A percentile compares a stretch with the other conserved stretches of the same genome.
Evolutionary conservation across 2,329 filamentous ascomycete species (phyloP).

Genomic region (Sporothrix pallida): DNA sequence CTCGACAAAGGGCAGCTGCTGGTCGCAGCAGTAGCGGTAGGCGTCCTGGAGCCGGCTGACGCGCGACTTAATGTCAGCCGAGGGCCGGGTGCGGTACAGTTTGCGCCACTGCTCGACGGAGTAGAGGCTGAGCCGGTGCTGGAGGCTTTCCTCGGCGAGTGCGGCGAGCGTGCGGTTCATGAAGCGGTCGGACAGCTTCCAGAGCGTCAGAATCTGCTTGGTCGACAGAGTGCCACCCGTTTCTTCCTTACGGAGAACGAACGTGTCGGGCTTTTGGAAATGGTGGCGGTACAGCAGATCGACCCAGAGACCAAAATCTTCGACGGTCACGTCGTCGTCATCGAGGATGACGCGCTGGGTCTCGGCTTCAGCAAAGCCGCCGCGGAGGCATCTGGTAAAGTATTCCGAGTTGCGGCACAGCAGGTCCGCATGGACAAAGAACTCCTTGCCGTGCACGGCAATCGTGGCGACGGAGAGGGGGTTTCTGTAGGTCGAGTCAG

Average conservation of each 20-base stretch:
- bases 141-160: conserved; percentile 38
- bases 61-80: conserved; percentile 36
- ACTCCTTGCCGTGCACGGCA: conserved; percentile 34
- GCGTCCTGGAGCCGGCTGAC: conserved; percentile 38
- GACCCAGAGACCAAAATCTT: conserved; percentile 39
- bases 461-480: conserved; percentile 36
- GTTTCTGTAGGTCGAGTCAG: conserved; percentile 22
- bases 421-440: conserved; percentile 37
- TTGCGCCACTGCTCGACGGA: conserved; percentile 38
- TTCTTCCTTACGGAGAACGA: conserved; percentile 39
- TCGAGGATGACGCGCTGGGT: conserved; percentile 38
- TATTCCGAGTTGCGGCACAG: conserved; percentile 38
- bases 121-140: conserved; percentile 39
- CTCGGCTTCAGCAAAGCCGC: conserved; percentile 36
- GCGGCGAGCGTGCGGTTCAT: conserved; percentile 32
- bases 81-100: conserved; percentile 37
- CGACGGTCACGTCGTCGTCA: conserved; percentile 34
- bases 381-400: conserved; percentile 38
- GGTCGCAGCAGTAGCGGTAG: conserved; percentile 37
- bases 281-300: conserved; percentile 39
- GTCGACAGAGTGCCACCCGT: conserved; percentile 40
- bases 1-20: conserved; percentile 38
- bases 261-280: conserved; percentile 34
- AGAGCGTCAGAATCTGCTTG: conserved; percentile 39
- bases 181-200: conserved; percentile 39